Evolutionary conservation across 352 stramenopile species (phyloP), one percentile per base, ranked within the genome.

Genomic region (Thalassiosira livingstoniorum): DNA sequence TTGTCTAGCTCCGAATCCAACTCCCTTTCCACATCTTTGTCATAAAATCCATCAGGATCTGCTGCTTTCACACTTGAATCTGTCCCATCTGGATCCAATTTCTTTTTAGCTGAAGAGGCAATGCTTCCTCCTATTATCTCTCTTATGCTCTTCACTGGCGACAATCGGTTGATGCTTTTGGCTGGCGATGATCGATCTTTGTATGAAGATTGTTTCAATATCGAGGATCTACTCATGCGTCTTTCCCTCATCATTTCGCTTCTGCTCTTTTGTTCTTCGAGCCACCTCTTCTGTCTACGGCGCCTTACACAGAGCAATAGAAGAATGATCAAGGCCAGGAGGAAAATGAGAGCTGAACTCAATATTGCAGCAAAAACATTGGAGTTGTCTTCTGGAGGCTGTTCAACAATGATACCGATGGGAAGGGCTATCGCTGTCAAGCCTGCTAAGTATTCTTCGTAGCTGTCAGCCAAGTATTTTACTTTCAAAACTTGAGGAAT

Each of bases 381-480:
- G 27, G 23, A 32, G 18, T 57, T 29, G 7, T 23, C 47, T 32
- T 70, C 47, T 27, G 66, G 31, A 35, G 47, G 42, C 2, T 72
- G 64, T 60, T 53, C n/a, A 34, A 29, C 55, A 7, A 3, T 27
- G 4, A 4, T 25, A 42, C 1, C 4, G 25, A 58, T 18, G 51
- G 21, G 10, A 18, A 18, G 10, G 23, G 29, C 45, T 15, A 25
- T 34, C 1, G 11, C 55, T 29, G 47, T 55, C 15, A 57, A 62
- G 13, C 15, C 29, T 11, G 43, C 57, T 25, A 72, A 27, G 27
- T 71, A 72, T 37, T 87, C 80, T 13, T 80, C 37, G 31, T 74
- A 80, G 25, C 57, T 81, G 27, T 87, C 53, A 51, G 53, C 68
- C 27, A 87, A 54, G 78, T 87, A 87, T 35, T 57, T 67, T 15